A percentile compares a stretch with the other conserved stretches of the same genome.
Conservation (phyloP, 2,329 filamentous ascomycete genomes). For the Aureobasidium vineae region DNA sequence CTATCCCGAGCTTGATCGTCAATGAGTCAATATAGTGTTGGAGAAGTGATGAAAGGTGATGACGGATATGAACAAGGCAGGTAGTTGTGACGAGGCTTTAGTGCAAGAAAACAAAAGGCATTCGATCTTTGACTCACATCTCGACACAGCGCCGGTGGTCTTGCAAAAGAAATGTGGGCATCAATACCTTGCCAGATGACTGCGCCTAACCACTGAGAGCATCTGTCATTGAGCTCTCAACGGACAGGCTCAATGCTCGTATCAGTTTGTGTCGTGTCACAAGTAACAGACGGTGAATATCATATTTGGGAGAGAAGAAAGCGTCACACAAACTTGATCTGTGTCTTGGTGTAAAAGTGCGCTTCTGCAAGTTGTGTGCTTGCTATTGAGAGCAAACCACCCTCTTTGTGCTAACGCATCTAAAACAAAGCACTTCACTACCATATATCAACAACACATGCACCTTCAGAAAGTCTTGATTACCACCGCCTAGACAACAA, state of each 20-base stretch:
- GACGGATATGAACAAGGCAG: neutral
- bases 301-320: neutral
- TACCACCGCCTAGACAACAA: neutral
- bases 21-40: slow-evolving; percentile 33
- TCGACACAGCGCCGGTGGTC: neutral
- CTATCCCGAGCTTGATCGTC: slow-evolving; percentile 68
- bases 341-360: too few species aligned
- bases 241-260: neutral
- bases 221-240: neutral
- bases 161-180: neutral
- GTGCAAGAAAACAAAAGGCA: neutral
- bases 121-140: neutral
- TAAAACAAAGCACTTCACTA: neutral
- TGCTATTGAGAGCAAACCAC: slow-evolving; percentile 7
- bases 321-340: neutral
- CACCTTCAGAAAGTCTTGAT: too few species aligned
- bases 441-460: neutral
- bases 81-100: neutral
- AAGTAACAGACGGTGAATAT: too few species aligned
- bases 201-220: too few species aligned
- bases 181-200: neutral
- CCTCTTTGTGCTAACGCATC: neutral
- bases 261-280: neutral
- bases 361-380: neutral
- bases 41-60: neutral